Conservation (phyloP, 306 rosid genomes). For the Vigna trinervia region DNA sequence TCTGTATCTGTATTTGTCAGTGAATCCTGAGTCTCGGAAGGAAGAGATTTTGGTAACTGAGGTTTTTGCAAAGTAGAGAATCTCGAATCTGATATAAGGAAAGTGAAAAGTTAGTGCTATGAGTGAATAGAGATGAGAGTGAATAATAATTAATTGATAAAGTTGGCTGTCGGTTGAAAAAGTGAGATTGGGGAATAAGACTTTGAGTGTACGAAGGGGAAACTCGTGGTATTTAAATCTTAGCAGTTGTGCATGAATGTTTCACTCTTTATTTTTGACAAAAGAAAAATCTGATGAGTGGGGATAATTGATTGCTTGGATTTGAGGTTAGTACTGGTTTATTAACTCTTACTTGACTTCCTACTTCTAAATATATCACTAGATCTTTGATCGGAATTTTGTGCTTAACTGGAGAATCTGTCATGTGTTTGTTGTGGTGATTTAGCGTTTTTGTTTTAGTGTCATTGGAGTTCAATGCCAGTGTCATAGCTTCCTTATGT, state of each 20-base stretch:
- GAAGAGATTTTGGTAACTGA: neutral
- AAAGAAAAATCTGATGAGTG: conserved; percentile 35
- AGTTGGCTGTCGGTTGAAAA: conserved; percentile 39
- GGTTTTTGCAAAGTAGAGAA: conserved; percentile 31
- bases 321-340: conserved; percentile 37
- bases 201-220: conserved; percentile 47
- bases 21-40: neutral
- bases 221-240: conserved; percentile 26
- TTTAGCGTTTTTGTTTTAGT: conserved; percentile 7
- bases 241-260: neutral
- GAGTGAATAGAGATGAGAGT: conserved; percentile 35
- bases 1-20: neutral
- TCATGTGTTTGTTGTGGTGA: conserved; percentile 29
- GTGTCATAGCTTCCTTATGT: conserved; percentile 6
- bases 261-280: conserved; percentile 11
- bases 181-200: conserved; percentile 36
- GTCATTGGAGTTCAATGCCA: neutral
- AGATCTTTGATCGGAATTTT: conserved; percentile 27
- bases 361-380: conserved; percentile 5
- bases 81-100: conserved; percentile 37
- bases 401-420: conserved; percentile 8
- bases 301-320: conserved; percentile 23
- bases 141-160: conserved; percentile 22
- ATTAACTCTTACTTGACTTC: conserved; percentile 3
- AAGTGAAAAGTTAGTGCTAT: conserved; percentile 23